phyloP scores from a whole-genome alignment of 2,329 filamentous ascomycete species.

The Celoporthe dispersa region DNA sequence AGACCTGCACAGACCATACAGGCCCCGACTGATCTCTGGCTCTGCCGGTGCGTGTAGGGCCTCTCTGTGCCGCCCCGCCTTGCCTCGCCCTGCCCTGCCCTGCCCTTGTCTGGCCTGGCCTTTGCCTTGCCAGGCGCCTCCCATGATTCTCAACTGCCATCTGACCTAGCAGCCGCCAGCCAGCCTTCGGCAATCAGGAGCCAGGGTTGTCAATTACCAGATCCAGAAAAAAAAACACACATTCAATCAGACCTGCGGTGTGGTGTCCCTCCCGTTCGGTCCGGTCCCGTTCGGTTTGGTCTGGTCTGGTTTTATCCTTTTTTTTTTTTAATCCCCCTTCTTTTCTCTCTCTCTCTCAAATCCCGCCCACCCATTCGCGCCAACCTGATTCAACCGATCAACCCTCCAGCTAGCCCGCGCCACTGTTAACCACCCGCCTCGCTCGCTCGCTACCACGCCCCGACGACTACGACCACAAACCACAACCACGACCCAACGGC shows the following conservation, averaged over 20 bases:
- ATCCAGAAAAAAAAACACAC: conserved; percentile 14
- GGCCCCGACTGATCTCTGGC: not conserved
- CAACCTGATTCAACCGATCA: not conserved
- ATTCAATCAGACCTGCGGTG: conserved; percentile 15
- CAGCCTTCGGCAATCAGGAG: conserved; percentile 12
- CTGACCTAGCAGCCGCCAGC: conserved; percentile 1
- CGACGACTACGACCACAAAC: not conserved
- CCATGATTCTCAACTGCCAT: not conserved
- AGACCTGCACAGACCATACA: conserved; percentile 11
- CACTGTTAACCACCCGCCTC: not conserved
- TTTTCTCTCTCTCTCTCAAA: not conserved
- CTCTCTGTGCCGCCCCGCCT: not conserved
- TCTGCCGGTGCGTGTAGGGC: not conserved
- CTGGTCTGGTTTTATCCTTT: not conserved
- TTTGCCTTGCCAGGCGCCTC: conserved; percentile 8
- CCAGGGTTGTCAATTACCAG: conserved; percentile 14
- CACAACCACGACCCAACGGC: not conserved
- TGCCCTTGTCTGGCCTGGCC: not conserved
- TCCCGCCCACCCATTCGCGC: not conserved
- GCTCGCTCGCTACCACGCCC: conserved; percentile 1
- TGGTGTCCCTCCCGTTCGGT: conserved; percentile 10
- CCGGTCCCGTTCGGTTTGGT: not conserved
- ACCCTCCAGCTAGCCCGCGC: not conserved
- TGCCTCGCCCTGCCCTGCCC: not conserved
- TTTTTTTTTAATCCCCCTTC: conserved; percentile 1